Base-by-base conservation (phyloP, 768 basidiomycete genomes). In the Podaxis carcinomalis region DNA sequence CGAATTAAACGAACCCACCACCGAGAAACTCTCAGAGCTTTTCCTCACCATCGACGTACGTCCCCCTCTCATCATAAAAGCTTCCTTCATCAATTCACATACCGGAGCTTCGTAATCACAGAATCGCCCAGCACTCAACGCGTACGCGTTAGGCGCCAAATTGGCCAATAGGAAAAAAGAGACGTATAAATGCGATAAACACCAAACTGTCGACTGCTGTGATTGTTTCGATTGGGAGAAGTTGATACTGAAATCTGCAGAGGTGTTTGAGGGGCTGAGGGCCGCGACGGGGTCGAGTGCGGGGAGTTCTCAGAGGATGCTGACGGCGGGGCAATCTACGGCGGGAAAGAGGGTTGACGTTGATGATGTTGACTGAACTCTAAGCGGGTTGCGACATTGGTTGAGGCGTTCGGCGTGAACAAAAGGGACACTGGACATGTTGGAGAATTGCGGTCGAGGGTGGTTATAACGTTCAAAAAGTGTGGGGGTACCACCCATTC, bases 11-110 rank as follows among this genome's bases (percentile, higher is more conserved):
- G 4, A 5, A 1, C 11, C 35, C 4, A 53, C n/a, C 2, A 1
- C 4, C 11, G 65, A 72, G 39, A 60, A 70, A 25, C 47, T 72
- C 16, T 64, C 66, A 2, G 51, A 64, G 23, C 44, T 56, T 5
- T 61, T 62, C 25, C 40, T 37, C 44, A 11, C 32, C 51, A 40
- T 63, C 58, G 23, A 64, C 36, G 51, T 68, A 60, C 13, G 63
- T 23, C 25, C 25, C 25, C 2, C 23, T 23, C 23, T n/a, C n/a
- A n/a, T n/a, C n/a, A n/a, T n/a, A n/a, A 23, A 1, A 23, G 23
- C 25, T 11, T 21, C 28, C 27, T 44, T n/a, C 25, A 7, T 23
- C 2, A 13, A 5, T 42, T 23, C 23, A 25, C 13, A 0, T 9
- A 25, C 23, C 3, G 7, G 6, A 11, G 47, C 23, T 23, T 25